Evolutionary conservation across 495 filamentous ascomycete species (phyloP).

Genomic region (Penicillium tannophilum): DNA sequence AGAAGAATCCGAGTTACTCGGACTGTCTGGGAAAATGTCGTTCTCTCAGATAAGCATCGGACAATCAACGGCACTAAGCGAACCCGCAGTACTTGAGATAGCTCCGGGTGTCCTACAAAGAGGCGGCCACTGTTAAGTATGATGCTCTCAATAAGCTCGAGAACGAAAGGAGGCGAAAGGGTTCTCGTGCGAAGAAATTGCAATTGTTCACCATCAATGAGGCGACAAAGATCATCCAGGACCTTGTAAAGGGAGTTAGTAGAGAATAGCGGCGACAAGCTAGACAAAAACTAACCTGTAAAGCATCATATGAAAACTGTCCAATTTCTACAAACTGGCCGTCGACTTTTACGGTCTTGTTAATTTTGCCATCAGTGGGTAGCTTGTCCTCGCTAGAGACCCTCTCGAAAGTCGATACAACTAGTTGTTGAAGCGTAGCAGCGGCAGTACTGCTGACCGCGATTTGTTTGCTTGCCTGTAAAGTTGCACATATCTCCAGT

Average conservation of each 20-base stretch:
- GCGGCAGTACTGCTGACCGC: conserved; percentile 94
- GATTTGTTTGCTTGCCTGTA: conserved; percentile 86
- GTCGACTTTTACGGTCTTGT: conserved; percentile 45
- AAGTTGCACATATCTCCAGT: conserved; percentile 84
- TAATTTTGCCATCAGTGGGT: conserved; percentile 40
- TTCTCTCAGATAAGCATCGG: conserved; percentile 72
- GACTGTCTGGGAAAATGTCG: conserved; percentile 80
- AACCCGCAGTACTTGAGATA: conserved; percentile 75
- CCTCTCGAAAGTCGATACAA: conserved; percentile 90
- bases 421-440: conserved; percentile 90
- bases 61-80: conserved; percentile 82
- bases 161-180: conserved; percentile 76
- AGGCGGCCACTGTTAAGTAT: conserved; percentile 81
- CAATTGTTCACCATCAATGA: conserved; percentile 80
- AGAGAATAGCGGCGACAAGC: background rate
- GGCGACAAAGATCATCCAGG: conserved; percentile 85
- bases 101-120: conserved; percentile 77
- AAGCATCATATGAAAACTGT: conserved; percentile 82
- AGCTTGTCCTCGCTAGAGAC: conserved; percentile 81
- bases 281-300: conserved; percentile 52
- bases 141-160: conserved; percentile 90
- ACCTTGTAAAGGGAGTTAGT: conserved; percentile 50
- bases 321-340: conserved; percentile 65
- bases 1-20: conserved; percentile 81
- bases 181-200: conserved; percentile 75